phyloP scores from a whole-genome alignment of 805 yeast genomes.

The Candida pini region DNA sequence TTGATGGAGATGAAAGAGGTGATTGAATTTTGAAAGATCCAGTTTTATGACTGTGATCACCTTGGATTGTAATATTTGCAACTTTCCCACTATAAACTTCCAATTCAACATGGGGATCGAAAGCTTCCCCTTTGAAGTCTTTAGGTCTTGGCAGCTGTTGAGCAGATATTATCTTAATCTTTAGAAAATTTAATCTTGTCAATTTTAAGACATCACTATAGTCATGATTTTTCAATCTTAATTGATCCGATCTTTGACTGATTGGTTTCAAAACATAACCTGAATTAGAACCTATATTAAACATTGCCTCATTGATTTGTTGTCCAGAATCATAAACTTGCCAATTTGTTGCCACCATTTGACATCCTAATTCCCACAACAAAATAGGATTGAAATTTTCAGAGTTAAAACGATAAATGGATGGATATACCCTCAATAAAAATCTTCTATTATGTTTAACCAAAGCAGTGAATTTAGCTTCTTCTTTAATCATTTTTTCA shows the following conservation, averaged over 20 bases:
- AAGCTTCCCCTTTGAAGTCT: constrained; percentile 37
- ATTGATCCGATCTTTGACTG: constrained; percentile 9
- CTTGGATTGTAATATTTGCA: constrained; percentile 8
- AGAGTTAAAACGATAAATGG: constrained; percentile 68
- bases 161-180: constrained; percentile 62
- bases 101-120: constrained; percentile 58
- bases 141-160: constrained; percentile 77
- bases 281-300: constrained; percentile 47
- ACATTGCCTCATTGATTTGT: constrained; percentile 80
- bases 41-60: background rate
- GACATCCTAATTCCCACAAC: constrained; percentile 84
- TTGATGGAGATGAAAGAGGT: background rate
- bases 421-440: constrained; percentile 84
- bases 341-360: constrained; percentile 97
- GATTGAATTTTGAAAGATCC: constrained; percentile 8
- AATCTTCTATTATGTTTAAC: constrained; percentile 72
- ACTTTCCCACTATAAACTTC: constrained; percentile 48
- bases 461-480: constrained; percentile 46
- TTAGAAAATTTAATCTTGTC: constrained; percentile 16
- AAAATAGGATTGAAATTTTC: constrained; percentile 74
- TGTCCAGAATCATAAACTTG: constrained; percentile 88
- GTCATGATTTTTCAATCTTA: constrained; percentile 14
- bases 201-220: constrained; percentile 16
- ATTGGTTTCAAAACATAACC: constrained; percentile 83
- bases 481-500: constrained; percentile 58